Base-by-base conservation (phyloP, 768 basidiomycete species). In the Leccinum ochraceum region DNA sequence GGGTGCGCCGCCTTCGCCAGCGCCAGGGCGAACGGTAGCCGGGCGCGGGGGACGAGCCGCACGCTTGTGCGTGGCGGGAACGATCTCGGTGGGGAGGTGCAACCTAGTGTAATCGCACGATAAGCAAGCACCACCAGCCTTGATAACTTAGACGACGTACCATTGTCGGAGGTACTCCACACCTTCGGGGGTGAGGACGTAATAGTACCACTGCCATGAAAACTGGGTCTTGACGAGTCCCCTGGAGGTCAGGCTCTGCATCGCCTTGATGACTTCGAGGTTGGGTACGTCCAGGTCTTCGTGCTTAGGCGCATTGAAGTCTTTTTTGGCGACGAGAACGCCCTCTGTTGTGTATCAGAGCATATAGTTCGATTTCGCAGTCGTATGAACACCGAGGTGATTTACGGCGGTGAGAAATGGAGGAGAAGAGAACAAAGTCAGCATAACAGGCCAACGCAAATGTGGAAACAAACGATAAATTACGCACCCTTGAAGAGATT, bases 191-290 rank as follows among this genome's bases (percentile, higher is more conserved):
- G 95, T 99, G 72, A 99, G 84, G 71, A 87, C 85, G 80, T 98
- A 99, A 81, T 98, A 99, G 80, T 97, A 99, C 84, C 87, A 97
- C 74, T 98, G 95, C 97, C 97, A 99, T 53, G 91, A 94, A 84
- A 98, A 98, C 75, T 94, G 96, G 68, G 97, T 99, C 87, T 98
- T 98, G 81, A 98, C 94, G 77, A 82, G 87, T 59, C 96, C 95
- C 74, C 77, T 82, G 48, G 85, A 87, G 66, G 83, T 87, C 67
- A 88, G 76, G 76, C 85, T 86, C 69, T 87, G 86, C 72, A 86
- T 78, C 54, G 85, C 85, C 78, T 87, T 88, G 78, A 88, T 87
- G 63, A 87, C 86, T 65, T 88, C 78, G 57, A 87, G 83, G 69
- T 88, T 87, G 57, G 86, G 85, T 53, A 87, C 85, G 54, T 87